Conservation (phyloP, 2,329 filamentous ascomycete genomes). For the Arthrobotrys sphaeroides region DNA sequence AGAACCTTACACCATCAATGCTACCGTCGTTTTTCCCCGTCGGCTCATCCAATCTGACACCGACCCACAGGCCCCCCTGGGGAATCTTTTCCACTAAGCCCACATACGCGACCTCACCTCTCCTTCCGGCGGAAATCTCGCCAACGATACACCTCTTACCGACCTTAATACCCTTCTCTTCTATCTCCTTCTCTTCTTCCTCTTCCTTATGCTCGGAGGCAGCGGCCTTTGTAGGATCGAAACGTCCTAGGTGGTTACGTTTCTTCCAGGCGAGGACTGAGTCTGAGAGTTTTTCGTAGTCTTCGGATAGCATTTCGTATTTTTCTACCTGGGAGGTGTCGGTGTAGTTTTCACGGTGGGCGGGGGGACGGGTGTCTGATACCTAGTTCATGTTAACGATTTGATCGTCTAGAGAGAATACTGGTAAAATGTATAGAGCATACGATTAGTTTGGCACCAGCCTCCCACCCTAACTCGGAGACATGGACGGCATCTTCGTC, state of each 20-base stretch:
- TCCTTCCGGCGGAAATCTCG: constrained; percentile 71
- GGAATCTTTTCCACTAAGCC: constrained; percentile 80
- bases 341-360: constrained; percentile 79
- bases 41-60: constrained; percentile 79
- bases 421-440: background rate
- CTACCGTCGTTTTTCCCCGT: constrained; percentile 84
- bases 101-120: constrained; percentile 76
- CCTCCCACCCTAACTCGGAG: constrained; percentile 72
- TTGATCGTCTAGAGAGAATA: background rate
- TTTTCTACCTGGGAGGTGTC: constrained; percentile 85
- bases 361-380: constrained; percentile 78
- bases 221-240: constrained; percentile 83
- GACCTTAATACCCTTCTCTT: constrained; percentile 72
- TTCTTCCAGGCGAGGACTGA: constrained; percentile 96
- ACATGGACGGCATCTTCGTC: constrained; percentile 77
- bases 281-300: constrained; percentile 86
- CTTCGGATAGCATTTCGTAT: constrained; percentile 83
- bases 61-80: constrained; percentile 74
- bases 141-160: constrained; percentile 73
- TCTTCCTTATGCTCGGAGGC: constrained; percentile 77
- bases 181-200: constrained; percentile 75
- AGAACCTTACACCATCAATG: constrained; percentile 74
- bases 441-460: constrained; percentile 83
- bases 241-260: constrained; percentile 91
- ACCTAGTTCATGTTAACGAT: constrained; percentile 67